phyloP scores from a whole-genome alignment of 2,329 filamentous ascomycete species.

The Hypoxylon rubiginosum region DNA sequence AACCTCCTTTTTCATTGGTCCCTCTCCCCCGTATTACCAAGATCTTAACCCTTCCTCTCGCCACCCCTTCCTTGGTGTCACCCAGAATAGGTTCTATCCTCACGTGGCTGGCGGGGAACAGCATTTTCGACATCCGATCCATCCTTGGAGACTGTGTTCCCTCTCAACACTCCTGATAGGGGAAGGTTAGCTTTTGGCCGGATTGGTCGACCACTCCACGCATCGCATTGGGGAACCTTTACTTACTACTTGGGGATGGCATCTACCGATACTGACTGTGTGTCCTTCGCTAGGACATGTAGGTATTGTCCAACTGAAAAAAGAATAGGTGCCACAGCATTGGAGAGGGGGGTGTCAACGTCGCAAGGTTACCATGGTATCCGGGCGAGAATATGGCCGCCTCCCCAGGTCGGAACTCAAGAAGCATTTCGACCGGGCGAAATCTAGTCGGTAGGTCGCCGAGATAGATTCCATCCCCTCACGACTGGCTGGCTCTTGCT shows the following conservation, averaged over 20 bases:
- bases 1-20: conserved; percentile 15
- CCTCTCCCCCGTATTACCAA: background rate
- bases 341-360: background rate
- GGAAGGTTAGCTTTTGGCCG: background rate
- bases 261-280: background rate
- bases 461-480: background rate
- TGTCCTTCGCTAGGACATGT: background rate
- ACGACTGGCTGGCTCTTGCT: background rate
- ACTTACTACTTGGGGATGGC: background rate
- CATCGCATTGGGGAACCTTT: background rate
- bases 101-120: conserved; percentile 20
- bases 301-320: background rate
- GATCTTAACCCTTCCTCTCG: conserved; percentile 20
- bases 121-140: background rate
- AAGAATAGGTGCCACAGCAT: background rate
- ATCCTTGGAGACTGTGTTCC: background rate
- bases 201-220: background rate
- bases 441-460: background rate
- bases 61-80: conserved; percentile 19
- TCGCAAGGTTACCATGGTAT: background rate
- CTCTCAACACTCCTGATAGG: background rate
- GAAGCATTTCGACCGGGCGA: background rate
- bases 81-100: conserved; percentile 10
- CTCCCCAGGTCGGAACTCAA: background rate
- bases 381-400: background rate